Base-by-base conservation (phyloP, 2,329 filamentous ascomycete species). In the Hymenoscyphus linearis region DNA sequence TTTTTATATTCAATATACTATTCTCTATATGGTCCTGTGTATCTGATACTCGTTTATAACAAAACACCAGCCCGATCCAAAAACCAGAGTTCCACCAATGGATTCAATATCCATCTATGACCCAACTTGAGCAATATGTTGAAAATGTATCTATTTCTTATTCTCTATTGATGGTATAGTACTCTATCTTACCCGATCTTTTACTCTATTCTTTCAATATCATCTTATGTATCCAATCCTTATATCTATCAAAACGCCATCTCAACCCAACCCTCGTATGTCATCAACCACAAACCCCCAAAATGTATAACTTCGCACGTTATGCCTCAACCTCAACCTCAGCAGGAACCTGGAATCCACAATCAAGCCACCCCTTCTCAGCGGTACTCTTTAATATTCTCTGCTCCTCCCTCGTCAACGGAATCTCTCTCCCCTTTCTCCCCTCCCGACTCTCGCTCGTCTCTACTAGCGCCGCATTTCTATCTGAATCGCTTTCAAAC, bases 401-500 rank as follows among this genome's bases (percentile, higher is more conserved):
- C 67, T 72, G 68, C 61, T 73, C 70, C 26, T 68, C 67, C 12
- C 14, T 25, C 26, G 35, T 57, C 55, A 57, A 57, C 36, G 34
- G n/a, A 22, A 40, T 67, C 59, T 69, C 69, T 2, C 22, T 47
- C 9, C 70, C 71, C 7, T 40, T 58, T 25, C 71, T 68, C 40
- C 64, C 59, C 40, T 62, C 44, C 26, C 66, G 63, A 56, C 67
- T 70, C 60, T 72, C 68, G 18, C 34, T 47, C 56, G 66, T 70
- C 62, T 73, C 72, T 25, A 37, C 56, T 14, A 73, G 31, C 36
- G 65, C 66, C 10, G 69, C 70, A 27, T 62, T 59, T 52, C 53
- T 56, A 52, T 67, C 65, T 18, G 54, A 55, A 3, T 52, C 37
- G 52, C 37, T 44, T 12, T 62, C 63, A 59, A 73, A 73, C 14